Evolutionary conservation across 176 grass and related monocot species (phyloP), one percentile per base, ranked within the genome.

Genomic region (Miscanthus lutarioriparius): DNA sequence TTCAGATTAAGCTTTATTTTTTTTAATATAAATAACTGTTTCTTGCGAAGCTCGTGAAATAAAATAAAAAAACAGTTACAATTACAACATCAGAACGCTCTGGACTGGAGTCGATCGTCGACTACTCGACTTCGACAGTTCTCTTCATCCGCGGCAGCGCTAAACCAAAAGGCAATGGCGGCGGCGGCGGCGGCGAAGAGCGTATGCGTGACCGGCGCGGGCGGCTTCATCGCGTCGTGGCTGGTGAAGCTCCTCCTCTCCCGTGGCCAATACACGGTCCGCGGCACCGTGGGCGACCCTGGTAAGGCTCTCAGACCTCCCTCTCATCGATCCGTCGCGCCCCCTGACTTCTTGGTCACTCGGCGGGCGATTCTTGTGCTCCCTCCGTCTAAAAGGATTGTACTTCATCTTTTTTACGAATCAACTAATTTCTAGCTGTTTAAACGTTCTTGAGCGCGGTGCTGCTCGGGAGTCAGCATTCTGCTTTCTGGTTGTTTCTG

Each of bases 161-260:
- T 30, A 30, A 30, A 72, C 37, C 64, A 17, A n/a, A 40, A 72
- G 28, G 22, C 22, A 16, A 47, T 23, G 62, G 81, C 53, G 43
- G 59, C 28, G 28, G 1, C 28, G 28, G 1, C 63, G 70, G 66
- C 69, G 82, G 84, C 26, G 85, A 81, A 38, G 72, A 80, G 85
- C 56, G 86, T 97, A 77, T 97, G 94, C 83, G 94, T 97, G 76
- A 94, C 90, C 75, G 94, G 90, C 38, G 94, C 94, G 1, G 90
- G 92, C 25, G 92, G 94, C 25, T 97, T 97, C 73, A 15, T 88
- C 33, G 94, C 92, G 19, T 92, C 94, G 12, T 94, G 83, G 88
- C 90, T 92, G 3, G 88, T 97, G n/a, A 89, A 97, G 88, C 90
- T 94, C 15, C 90, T 97, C 20, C 94, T 97, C 68, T 89, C 88